Evolutionary conservation across 177 flowering plant genomes (phyloP).

Genomic region (Vitis hybrid): DNA sequence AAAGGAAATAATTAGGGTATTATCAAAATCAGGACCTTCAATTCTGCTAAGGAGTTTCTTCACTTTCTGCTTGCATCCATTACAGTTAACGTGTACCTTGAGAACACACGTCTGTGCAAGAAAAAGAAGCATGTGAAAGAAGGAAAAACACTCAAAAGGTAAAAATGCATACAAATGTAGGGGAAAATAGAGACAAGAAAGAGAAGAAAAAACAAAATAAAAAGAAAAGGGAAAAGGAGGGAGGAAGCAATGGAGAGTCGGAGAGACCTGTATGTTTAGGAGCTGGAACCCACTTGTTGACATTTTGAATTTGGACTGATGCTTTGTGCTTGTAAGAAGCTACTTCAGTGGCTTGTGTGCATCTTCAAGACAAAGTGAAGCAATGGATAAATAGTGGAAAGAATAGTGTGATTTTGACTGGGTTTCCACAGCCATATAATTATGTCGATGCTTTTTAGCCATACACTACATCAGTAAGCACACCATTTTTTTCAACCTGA

Average conservation of each 20-base stretch:
- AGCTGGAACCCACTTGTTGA: slow-evolving; percentile 13
- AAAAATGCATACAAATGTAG: neutral
- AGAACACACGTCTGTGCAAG: slow-evolving; percentile 28
- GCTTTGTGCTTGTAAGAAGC: neutral
- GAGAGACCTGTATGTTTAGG: slow-evolving; percentile 14
- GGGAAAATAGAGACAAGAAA: neutral
- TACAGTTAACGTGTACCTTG: slow-evolving; percentile 36
- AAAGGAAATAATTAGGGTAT: neutral
- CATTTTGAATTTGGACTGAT: slow-evolving; percentile 5
- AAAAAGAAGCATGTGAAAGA: neutral
- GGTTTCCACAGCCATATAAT: no score
- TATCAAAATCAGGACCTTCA: slow-evolving; percentile 23
- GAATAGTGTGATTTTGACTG: no score
- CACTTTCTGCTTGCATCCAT: slow-evolving; percentile 40
- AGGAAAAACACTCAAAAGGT: neutral
- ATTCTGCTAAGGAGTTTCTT: slow-evolving; percentile 34
- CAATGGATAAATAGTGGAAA: no score
- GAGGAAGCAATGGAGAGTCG: neutral
- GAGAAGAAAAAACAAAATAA: neutral
- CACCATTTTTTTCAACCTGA: no score
- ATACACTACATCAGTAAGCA: no score
- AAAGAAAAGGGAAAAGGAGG: neutral
- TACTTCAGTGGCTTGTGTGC: no score
- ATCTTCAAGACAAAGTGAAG: no score
- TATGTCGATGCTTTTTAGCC: no score